Conservation (phyloP, 352 stramenopile species). For the Phytophthora europaea region DNA sequence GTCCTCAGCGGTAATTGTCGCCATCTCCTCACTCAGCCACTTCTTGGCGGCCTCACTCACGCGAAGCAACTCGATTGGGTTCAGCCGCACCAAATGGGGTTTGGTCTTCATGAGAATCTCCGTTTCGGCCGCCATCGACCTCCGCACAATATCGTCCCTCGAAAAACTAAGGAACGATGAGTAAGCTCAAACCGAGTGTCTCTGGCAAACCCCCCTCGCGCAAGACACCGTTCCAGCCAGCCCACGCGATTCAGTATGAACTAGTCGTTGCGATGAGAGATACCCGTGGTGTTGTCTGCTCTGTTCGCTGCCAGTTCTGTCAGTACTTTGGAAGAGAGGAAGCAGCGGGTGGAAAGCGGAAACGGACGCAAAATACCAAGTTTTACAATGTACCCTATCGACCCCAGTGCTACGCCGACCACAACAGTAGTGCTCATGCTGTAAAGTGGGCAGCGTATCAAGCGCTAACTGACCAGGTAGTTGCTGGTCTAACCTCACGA, state of each 20-base stretch:
- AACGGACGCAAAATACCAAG: not conserved
- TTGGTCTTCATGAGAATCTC: not conserved
- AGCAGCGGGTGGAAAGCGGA: not conserved
- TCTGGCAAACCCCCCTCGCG: not conserved
- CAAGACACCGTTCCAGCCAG: not conserved
- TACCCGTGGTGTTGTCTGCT: not conserved
- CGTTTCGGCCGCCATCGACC: not conserved
- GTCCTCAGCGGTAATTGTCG: too few relatives aligned
- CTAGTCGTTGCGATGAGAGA: not conserved
- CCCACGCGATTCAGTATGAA: constrained; percentile 6
- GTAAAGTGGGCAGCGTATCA: not conserved
- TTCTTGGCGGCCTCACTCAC: not conserved
- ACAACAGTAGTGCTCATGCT: not conserved
- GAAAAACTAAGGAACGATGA: not conserved
- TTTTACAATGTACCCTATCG: not conserved
- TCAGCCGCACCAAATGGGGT: not conserved
- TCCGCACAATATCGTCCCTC: not conserved
- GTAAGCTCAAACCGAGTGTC: not conserved
- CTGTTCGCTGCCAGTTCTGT: not conserved
- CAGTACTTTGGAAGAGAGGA: not conserved
- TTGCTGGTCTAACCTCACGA: not conserved
- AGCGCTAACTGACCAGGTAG: not conserved
- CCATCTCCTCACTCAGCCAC: too few relatives aligned
- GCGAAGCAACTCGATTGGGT: not conserved
- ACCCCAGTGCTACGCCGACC: not conserved